phyloP scores from a whole-genome alignment of 2,329 filamentous ascomycete genomes.

The Sarocladiaceae sp. region DNA sequence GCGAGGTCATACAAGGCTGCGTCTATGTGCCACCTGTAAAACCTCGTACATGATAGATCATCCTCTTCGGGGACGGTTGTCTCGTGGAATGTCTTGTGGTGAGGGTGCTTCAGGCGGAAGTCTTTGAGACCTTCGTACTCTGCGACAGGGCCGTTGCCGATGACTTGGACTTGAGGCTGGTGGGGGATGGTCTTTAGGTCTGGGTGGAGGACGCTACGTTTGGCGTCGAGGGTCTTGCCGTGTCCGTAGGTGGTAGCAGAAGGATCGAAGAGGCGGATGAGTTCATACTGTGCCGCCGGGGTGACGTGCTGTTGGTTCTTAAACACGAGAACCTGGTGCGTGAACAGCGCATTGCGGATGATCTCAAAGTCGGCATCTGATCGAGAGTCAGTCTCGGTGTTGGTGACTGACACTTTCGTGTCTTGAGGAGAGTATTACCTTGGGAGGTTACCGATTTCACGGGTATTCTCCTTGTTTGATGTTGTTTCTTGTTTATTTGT shows the following conservation, averaged over 20 bases:
- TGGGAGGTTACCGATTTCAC: slow-evolving; percentile 58
- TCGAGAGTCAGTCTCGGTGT: slow-evolving; percentile 16
- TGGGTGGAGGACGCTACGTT: slow-evolving; percentile 65
- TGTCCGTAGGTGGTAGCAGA: slow-evolving; percentile 65
- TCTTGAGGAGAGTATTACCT: slow-evolving; percentile 37
- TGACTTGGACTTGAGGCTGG: slow-evolving; percentile 71
- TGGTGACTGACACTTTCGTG: too few species aligned
- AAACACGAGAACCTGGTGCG: slow-evolving; percentile 65
- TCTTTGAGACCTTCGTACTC: slow-evolving; percentile 68
- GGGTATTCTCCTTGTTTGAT: slow-evolving; percentile 44
- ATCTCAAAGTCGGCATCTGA: slow-evolving; percentile 59
- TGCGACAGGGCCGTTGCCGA: slow-evolving; percentile 67
- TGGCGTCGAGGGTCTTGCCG: slow-evolving; percentile 66
- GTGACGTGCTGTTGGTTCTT: slow-evolving; percentile 61
- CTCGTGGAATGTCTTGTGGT: slow-evolving; percentile 73
- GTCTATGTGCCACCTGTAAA: slow-evolving; percentile 80
- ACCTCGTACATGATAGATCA: slow-evolving; percentile 48
- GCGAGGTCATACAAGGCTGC: slow-evolving; percentile 71
- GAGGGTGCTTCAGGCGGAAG: slow-evolving; percentile 67
- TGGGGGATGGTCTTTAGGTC: slow-evolving; percentile 78
- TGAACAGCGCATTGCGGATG: slow-evolving; percentile 64
- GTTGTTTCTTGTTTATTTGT: slow-evolving; percentile 4
- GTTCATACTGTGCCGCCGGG: slow-evolving; percentile 67
- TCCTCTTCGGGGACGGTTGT: slow-evolving; percentile 52
- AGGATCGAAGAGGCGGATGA: slow-evolving; percentile 72